Conservation (phyloP, 2,329 filamentous ascomycete species). For the Xylaria sp. region DNA sequence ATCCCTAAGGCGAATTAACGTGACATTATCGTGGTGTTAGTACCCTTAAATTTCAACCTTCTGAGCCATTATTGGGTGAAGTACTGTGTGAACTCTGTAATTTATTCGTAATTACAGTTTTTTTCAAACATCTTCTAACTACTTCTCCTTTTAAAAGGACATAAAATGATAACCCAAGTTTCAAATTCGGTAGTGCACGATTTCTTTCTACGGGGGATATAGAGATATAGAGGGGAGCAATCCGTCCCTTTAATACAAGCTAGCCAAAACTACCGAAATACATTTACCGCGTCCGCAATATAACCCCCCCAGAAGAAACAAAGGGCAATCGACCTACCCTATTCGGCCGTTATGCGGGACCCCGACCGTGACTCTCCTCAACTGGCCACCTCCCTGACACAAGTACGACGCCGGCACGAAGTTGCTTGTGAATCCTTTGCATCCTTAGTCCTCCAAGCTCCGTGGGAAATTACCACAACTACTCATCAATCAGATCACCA, state of each 20-base stretch:
- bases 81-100: background rate
- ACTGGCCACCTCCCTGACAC: background rate
- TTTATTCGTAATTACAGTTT: background rate
- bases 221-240: no score
- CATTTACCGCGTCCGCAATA: no score
- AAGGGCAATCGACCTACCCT: background rate
- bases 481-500: background rate
- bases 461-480: background rate
- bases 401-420: conserved; percentile 9
- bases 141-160: no score
- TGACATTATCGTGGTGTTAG: no score
- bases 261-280: no score
- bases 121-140: no score
- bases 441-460: background rate
- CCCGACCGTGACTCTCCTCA: background rate
- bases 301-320: background rate
- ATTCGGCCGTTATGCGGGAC: conserved; percentile 8
- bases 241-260: no score
- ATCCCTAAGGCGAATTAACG: no score
- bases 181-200: no score
- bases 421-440: background rate
- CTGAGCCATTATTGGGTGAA: background rate
- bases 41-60: no score
- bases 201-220: no score
- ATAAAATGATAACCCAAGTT: no score